Conservation (phyloP, 2,329 filamentous ascomycete genomes). For the Colletotrichum sp. region DNA sequence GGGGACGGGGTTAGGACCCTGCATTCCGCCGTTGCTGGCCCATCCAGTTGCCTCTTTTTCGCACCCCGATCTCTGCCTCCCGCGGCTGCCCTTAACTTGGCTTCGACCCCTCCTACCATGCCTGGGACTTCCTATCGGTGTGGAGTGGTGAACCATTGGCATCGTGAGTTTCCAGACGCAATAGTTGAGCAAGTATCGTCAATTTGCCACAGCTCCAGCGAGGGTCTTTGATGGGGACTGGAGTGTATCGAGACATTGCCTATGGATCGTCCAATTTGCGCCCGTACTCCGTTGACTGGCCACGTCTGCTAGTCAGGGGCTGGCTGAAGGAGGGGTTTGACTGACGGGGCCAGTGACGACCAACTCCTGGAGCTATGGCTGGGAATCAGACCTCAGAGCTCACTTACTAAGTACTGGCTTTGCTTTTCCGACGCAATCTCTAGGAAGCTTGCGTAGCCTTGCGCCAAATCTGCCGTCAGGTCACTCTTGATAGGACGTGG, state of each 20-base stretch:
- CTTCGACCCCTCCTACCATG: not conserved
- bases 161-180: not conserved
- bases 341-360: not conserved
- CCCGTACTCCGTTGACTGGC: not conserved
- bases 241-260: not conserved
- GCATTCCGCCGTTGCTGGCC: conserved; percentile 2
- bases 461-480: not conserved
- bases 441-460: not conserved
- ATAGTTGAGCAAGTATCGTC: not conserved
- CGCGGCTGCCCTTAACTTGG: not conserved
- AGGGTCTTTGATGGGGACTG: not conserved
- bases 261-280: not conserved
- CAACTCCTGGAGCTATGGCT: not conserved
- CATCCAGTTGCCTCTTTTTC: not conserved
- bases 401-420: not conserved
- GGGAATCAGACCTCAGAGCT: not conserved
- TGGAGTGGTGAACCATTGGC: not conserved
- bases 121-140: not conserved
- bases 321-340: not conserved
- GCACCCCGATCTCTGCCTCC: not conserved
- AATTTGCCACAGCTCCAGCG: not conserved
- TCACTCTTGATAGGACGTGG: not conserved
- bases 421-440: not conserved
- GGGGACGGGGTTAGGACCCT: conserved; percentile 2
- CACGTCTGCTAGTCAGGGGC: not conserved